phyloP scores from a whole-genome alignment of 352 stramenopile species.

The Phytopythium aichiense region DNA sequence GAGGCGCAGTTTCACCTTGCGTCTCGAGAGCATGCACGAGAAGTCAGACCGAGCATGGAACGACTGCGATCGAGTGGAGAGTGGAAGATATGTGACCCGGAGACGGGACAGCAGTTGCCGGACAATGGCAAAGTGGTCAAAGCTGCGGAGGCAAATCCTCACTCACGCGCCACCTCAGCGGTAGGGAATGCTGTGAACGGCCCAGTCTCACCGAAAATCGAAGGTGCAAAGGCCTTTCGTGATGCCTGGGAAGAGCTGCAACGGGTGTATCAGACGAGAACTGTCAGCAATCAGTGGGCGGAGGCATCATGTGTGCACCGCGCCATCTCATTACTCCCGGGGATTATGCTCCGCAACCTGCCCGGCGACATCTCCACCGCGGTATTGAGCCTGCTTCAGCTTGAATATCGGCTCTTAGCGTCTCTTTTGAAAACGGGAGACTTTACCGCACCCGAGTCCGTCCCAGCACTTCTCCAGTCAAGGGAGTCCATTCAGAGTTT shows the following conservation, averaged over 20 bases:
- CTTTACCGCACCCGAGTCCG: background rate
- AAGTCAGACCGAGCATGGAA: constrained; percentile 64
- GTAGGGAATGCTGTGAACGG: background rate
- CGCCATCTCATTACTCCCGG: constrained; percentile 17
- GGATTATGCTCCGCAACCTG: constrained; percentile 13
- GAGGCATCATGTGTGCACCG: constrained; percentile 6
- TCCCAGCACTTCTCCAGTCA: constrained; percentile 9
- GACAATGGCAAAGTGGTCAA: background rate
- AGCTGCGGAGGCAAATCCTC: too few relatives aligned
- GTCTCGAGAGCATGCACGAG: constrained; percentile 14
- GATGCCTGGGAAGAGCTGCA: constrained; percentile 1
- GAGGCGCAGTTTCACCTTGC: constrained; percentile 35
- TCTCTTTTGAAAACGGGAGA: constrained; percentile 18
- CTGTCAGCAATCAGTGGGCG: background rate
- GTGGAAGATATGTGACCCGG: constrained; percentile 79
- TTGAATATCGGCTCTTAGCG: constrained; percentile 22
- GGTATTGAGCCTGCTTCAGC: constrained; percentile 19
- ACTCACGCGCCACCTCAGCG: too few relatives aligned
- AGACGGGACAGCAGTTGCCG: constrained; percentile 50
- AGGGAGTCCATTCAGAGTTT: constrained; percentile 26
- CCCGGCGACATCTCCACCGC: constrained; percentile 10
- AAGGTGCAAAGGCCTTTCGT: background rate
- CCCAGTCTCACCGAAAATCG: background rate
- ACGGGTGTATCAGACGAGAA: background rate
- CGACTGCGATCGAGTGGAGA: constrained; percentile 73